Evolutionary conservation across 2,329 filamentous ascomycete genomes (phyloP).

Genomic region (Magnaporthales sp.): DNA sequence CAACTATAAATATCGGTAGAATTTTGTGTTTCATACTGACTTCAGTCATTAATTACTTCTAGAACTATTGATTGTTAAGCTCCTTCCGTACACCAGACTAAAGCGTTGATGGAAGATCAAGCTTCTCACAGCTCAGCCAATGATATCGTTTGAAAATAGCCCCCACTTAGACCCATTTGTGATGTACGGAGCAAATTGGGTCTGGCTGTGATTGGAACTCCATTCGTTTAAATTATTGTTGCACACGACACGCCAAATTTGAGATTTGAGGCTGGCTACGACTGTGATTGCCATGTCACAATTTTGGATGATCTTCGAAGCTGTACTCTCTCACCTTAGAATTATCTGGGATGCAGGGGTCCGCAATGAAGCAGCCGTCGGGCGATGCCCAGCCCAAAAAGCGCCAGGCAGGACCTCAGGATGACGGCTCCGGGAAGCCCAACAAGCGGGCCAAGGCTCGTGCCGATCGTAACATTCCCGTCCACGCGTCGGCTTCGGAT

Average conservation of each 20-base stretch:
- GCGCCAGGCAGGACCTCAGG: background rate
- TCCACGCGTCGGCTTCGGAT: slow-evolving; percentile 25
- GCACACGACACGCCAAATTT: background rate
- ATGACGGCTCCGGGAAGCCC: background rate
- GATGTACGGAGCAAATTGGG: background rate
- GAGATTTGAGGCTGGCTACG: background rate
- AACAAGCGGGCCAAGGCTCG: slow-evolving; percentile 3
- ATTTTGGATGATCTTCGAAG: background rate
- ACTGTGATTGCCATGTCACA: background rate
- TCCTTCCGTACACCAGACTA: background rate
- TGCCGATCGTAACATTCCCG: background rate
- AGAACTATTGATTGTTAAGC: background rate
- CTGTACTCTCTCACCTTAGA: background rate
- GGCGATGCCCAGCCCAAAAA: background rate
- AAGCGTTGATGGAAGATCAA: background rate
- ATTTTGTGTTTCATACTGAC: background rate
- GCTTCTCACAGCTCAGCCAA: background rate
- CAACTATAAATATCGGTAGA: no score
- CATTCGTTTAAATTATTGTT: background rate
- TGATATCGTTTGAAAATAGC: background rate
- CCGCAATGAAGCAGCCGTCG: background rate
- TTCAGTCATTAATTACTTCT: background rate
- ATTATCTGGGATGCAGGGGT: background rate
- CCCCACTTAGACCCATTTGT: background rate
- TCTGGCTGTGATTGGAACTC: background rate